These are phyloP conservation scores for Vicia sativa DNA, from an alignment of 306 rosid genomes.

Conservation along the genomic window DNA sequence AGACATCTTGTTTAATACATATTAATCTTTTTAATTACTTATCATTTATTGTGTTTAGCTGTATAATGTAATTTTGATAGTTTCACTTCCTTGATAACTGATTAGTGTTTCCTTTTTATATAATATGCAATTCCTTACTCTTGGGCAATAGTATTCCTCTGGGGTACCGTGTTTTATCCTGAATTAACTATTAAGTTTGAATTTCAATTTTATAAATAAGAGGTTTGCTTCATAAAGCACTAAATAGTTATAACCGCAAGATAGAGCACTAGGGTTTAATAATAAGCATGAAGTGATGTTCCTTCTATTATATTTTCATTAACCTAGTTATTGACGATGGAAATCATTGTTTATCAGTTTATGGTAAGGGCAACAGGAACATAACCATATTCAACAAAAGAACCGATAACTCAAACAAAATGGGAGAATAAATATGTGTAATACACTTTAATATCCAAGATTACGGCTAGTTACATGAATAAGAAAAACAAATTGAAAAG, in stretches of 20 bases:
- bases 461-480: constrained; percentile 15
- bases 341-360: constrained; percentile 8
- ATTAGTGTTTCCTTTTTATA: constrained; percentile 22
- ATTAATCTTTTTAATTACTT: constrained; percentile 37
- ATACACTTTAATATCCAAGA: not conserved
- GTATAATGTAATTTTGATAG: constrained; percentile 34
- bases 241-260: constrained; percentile 21
- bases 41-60: constrained; percentile 32
- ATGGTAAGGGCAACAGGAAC: constrained; percentile 5
- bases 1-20: constrained; percentile 57
- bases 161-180: constrained; percentile 41
- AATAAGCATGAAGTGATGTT: constrained; percentile 13
- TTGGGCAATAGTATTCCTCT: constrained; percentile 30
- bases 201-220: constrained; percentile 30
- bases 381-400: not conserved
- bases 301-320: constrained; percentile 30
- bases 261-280: constrained; percentile 26
- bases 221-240: constrained; percentile 30
- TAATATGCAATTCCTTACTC: constrained; percentile 11
- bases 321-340: constrained; percentile 1
- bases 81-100: constrained; percentile 29
- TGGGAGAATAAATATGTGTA: constrained; percentile 9
- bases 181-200: constrained; percentile 36
- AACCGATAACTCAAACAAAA: not conserved
- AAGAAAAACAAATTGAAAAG: constrained; percentile 15